Evolutionary conservation across 768 basidiomycete genomes (phyloP).

Genomic region (Gelatoporia subvermispora): DNA sequence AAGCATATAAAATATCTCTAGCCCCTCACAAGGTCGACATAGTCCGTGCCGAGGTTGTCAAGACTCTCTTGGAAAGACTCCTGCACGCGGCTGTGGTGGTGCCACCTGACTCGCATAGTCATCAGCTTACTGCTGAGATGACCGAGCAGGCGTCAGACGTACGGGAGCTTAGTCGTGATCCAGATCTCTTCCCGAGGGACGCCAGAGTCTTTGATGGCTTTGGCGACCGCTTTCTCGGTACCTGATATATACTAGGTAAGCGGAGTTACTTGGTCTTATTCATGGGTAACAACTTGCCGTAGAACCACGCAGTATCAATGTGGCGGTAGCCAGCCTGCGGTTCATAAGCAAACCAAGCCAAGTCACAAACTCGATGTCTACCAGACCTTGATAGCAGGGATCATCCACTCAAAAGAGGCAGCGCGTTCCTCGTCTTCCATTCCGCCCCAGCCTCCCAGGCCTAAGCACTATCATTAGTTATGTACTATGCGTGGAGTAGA

Average conservation of each 20-base stretch:
- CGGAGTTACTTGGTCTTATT: constrained; percentile 6
- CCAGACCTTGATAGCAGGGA: constrained; percentile 34
- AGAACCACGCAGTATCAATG: constrained; percentile 28
- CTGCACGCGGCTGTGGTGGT: constrained; percentile 29
- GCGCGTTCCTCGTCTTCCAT: constrained; percentile 28
- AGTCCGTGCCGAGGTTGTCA: constrained; percentile 23
- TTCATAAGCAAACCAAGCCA: neutral
- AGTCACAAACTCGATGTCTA: neutral
- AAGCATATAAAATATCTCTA: too few species aligned
- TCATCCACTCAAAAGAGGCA: constrained; percentile 34
- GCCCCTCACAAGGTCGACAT: constrained; percentile 28
- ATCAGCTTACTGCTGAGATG: too few species aligned
- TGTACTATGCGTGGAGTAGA: neutral
- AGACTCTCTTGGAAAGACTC: constrained; percentile 26
- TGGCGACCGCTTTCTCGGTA: constrained; percentile 19
- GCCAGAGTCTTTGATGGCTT: constrained; percentile 38
- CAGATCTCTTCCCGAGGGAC: constrained; percentile 62
- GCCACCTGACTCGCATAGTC: constrained; percentile 21
- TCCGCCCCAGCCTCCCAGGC: constrained; percentile 38
- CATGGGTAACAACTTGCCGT: constrained; percentile 11
- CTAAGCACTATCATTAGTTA: constrained; percentile 14
- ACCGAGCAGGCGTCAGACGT: neutral
- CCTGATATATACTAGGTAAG: constrained; percentile 3
- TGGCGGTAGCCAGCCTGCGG: constrained; percentile 21
- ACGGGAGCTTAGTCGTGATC: constrained; percentile 54